A percentile compares a stretch with the other conserved stretches of the same genome.
phyloP scores from a whole-genome alignment of 345 rosid genomes.

The Mallotus nudiflorus region DNA sequence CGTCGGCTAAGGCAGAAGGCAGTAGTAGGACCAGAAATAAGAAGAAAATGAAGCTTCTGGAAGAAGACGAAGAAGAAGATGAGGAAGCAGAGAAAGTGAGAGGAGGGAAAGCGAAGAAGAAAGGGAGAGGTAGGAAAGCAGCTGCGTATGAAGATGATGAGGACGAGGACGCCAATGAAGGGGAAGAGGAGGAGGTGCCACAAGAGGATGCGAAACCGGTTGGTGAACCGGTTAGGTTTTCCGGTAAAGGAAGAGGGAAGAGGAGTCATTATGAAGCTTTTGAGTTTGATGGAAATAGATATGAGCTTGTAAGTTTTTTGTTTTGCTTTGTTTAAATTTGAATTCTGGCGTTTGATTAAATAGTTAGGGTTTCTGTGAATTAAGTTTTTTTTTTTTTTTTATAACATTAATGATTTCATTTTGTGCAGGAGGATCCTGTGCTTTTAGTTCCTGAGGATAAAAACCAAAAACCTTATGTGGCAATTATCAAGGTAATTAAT shows the following conservation, averaged over 20 bases:
- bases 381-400: not conserved
- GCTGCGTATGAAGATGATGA: slow-evolving; percentile 23
- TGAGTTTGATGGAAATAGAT: slow-evolving; percentile 72
- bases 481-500: slow-evolving; percentile 82
- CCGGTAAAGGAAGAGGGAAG: slow-evolving; percentile 76
- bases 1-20: slow-evolving; percentile 31
- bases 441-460: slow-evolving; percentile 83
- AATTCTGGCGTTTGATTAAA: slow-evolving; percentile 3
- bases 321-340: not conserved
- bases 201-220: slow-evolving; percentile 81
- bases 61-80: slow-evolving; percentile 45
- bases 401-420: not conserved
- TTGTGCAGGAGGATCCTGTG: slow-evolving; percentile 90
- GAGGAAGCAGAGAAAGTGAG: slow-evolving; percentile 31
- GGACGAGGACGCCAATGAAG: slow-evolving; percentile 36
- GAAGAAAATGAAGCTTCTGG: slow-evolving; percentile 57
- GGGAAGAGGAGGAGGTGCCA: slow-evolving; percentile 56
- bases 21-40: slow-evolving; percentile 53
- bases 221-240: slow-evolving; percentile 56
- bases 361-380: slow-evolving; percentile 12
- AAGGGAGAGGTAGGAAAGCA: slow-evolving; percentile 18
- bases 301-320: slow-evolving; percentile 65
- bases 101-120: slow-evolving; percentile 27
- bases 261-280: slow-evolving; percentile 61
- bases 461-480: slow-evolving; percentile 89